These are phyloP conservation scores for Erodium texanum DNA, from an alignment of 441 rosid species.

Conservation along the genomic window DNA sequence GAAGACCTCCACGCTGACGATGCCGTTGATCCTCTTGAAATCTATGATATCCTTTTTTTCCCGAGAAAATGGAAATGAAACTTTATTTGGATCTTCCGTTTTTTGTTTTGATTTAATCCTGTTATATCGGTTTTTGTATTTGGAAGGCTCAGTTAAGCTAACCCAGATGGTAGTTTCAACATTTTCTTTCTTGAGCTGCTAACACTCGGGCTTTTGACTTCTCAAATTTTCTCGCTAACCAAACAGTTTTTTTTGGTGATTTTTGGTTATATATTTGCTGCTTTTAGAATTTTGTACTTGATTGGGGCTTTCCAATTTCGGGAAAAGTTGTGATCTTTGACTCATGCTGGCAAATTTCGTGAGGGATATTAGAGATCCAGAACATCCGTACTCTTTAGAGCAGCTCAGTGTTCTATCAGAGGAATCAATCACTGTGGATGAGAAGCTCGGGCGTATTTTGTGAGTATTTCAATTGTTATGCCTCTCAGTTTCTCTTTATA, in stretches of 20 bases:
- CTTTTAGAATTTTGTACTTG: background rate
- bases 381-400: constrained; percentile 60
- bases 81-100: background rate
- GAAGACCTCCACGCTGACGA: constrained; percentile 39
- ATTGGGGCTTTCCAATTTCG: background rate
- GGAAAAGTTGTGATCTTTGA: constrained; percentile 33
- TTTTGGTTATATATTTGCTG: background rate
- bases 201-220: background rate
- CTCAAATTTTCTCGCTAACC: background rate
- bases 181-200: background rate
- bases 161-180: background rate
- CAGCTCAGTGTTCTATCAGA: constrained; percentile 67
- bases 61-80: background rate
- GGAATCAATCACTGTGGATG: constrained; percentile 56
- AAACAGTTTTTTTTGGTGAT: background rate
- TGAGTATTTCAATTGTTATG: constrained; percentile 20
- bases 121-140: background rate
- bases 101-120: background rate
- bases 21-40: constrained; percentile 55
- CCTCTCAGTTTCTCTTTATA: background rate
- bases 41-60: constrained; percentile 55
- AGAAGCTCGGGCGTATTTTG: constrained; percentile 55
- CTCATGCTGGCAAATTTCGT: constrained; percentile 38
- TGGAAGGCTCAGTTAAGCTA: background rate
- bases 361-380: constrained; percentile 68